Base-by-base conservation (phyloP, 805 yeast species). In the Candida pseudoglaebosa region DNA sequence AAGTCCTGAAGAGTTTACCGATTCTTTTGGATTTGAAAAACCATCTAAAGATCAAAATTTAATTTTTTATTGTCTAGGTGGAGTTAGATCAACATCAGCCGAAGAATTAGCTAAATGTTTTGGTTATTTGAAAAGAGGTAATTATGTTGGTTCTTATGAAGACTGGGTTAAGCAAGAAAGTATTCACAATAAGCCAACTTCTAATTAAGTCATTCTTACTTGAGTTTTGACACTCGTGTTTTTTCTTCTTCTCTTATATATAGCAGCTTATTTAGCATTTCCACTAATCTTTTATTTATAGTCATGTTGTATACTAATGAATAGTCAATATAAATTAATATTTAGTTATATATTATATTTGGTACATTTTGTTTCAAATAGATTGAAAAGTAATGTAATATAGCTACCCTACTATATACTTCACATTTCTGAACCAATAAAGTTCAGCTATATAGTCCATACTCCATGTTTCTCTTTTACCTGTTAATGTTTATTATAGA, bases 61-160 rank as follows among this genome's bases (percentile, higher is more conserved):
- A 56, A 76, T 91, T 30, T 90, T 91, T 64, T 90, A 90, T 66
- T 91, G 99, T 64, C 77, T 84, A 35, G 96, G 85, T 6, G 99
- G 99, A 40, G 84, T 89, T 34, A 80, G 99, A 69, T 83, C 95
- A 17, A 74, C 87, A 32, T 87, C 88, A 45, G 90, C 96, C 31
- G 96, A 88, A 57, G 95, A 87, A 56, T 71, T 91, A 55, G 98
- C 98, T 10, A 77, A 80, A 44, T 84, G 95, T 17, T 87, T 82
- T 62, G 98, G 97, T 8, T 91, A 91, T 63, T 65, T 73, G 36
- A 75, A 84, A 50, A 76, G 96, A 48, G 88, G 90, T 41, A 86
- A 89, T 61, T 91, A 91, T 63, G 62, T 73, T 30, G 98, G 98
- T 4, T 84, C 95, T 9, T 84, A 80, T 62, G 81, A 77, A 53